Percentiles rank a stretch among this genome's conserved stretches.
phyloP scores from a whole-genome alignment of 1,284 basidiomycete species.

The Athelia sp. region DNA sequence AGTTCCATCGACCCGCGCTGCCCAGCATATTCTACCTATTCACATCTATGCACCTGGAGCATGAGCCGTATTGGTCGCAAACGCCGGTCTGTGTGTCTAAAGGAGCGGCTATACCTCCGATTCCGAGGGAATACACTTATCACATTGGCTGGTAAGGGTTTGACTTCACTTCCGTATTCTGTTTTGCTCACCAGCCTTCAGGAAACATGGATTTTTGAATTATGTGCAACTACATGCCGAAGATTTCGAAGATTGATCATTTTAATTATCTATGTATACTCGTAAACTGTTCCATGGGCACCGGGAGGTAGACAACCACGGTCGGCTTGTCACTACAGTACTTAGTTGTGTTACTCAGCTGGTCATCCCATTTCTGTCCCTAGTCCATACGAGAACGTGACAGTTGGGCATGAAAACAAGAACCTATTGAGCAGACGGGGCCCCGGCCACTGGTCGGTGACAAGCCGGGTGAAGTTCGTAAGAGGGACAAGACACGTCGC shows the following conservation, averaged over 20 bases:
- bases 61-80: constrained; percentile 33
- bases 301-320: no score
- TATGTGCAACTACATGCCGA: constrained; percentile 19
- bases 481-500: no score
- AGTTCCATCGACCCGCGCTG: constrained; percentile 16
- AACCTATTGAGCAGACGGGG: no score
- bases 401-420: no score
- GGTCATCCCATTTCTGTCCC: no score
- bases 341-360: no score
- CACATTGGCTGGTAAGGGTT: constrained; percentile 31
- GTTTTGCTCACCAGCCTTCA: not conserved
- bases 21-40: constrained; percentile 33
- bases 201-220: constrained; percentile 13
- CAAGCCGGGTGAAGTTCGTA: no score
- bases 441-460: no score
- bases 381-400: no score
- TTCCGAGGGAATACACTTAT: constrained; percentile 30
- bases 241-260: constrained; percentile 14
- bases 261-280: not conserved
- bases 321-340: no score
- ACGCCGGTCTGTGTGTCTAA: constrained; percentile 20
- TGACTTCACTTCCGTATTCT: not conserved
- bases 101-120: constrained; percentile 13
- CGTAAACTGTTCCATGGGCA: no score
- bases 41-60: constrained; percentile 24